Percentiles rank a stretch among this genome's conserved stretches.
Conservation (phyloP, 2,329 filamentous ascomycete species). For the Phymatotrichopsis omnivora region DNA sequence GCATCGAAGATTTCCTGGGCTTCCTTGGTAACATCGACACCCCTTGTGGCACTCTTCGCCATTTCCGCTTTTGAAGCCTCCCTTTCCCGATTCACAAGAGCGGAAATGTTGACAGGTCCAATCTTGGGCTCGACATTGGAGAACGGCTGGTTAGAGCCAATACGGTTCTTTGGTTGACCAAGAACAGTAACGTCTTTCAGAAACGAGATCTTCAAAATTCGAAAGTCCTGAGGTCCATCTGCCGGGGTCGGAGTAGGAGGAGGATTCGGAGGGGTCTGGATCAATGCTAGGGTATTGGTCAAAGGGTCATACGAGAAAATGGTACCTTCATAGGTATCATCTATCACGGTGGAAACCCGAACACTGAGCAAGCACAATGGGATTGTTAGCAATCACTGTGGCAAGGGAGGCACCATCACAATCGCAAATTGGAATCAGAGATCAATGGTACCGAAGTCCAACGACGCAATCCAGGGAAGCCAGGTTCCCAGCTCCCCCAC, state of each 20-base stretch:
- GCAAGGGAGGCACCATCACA: neutral
- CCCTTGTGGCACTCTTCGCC: conserved; percentile 25
- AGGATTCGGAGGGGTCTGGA: conserved; percentile 16
- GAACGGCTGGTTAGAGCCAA: conserved; percentile 20
- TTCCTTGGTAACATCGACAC: conserved; percentile 30
- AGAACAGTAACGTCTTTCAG: conserved; percentile 31
- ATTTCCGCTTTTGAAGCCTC: conserved; percentile 19
- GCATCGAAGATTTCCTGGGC: conserved; percentile 31
- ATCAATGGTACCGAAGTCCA: conserved; percentile 27
- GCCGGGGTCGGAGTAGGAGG: conserved; percentile 3
- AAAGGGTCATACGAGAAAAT: conserved; percentile 31
- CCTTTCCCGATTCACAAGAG: conserved; percentile 20
- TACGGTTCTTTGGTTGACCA: conserved; percentile 4
- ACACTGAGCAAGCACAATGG: conserved; percentile 20
- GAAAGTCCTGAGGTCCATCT: conserved; percentile 23
- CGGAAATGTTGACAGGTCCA: conserved; percentile 24
- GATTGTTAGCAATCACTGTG: neutral
- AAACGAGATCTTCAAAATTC: conserved; percentile 31
- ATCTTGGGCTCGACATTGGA: conserved; percentile 30
- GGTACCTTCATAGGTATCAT: conserved; percentile 30
- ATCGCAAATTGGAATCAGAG: neutral
- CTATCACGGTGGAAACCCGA: conserved; percentile 30
- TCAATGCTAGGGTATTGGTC: conserved; percentile 29
- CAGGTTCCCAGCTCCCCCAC: conserved; percentile 22
- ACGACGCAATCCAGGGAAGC: conserved; percentile 30